Evolutionary conservation across 345 rosid genomes (phyloP).

Genomic region (Pistacia atlantica): DNA sequence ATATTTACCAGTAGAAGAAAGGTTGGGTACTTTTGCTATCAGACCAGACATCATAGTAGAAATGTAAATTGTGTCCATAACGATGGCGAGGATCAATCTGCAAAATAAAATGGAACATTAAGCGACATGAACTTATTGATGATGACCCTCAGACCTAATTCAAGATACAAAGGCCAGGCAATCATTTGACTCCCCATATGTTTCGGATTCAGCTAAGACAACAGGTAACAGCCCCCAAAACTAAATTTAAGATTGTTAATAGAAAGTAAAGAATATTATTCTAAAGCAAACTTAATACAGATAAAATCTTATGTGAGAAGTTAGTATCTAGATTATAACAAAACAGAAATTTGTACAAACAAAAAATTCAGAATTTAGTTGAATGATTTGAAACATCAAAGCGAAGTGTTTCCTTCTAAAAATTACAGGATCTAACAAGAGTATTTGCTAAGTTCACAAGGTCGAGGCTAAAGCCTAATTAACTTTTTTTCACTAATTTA

Average conservation of each 20-base stretch:
- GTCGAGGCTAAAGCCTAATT: neutral
- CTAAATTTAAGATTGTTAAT: neutral
- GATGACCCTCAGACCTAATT: neutral
- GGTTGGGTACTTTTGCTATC: constrained; percentile 67
- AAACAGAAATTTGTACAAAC: neutral
- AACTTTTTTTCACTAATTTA: neutral
- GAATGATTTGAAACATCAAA: neutral
- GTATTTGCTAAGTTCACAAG: neutral
- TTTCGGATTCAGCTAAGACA: neutral
- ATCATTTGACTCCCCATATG: neutral
- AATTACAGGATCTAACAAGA: neutral
- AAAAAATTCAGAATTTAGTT: neutral
- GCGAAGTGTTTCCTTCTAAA: neutral
- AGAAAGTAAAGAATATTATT: neutral
- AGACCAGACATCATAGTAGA: constrained; percentile 74
- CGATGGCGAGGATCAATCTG: constrained; percentile 90
- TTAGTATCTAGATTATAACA: neutral
- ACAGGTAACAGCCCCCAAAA: neutral
- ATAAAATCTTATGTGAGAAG: neutral
- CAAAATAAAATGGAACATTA: constrained; percentile 8
- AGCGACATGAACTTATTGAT: neutral
- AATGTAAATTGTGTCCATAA: constrained; percentile 86
- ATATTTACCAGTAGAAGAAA: constrained; percentile 73
- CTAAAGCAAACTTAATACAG: neutral
- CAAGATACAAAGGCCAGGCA: neutral